phyloP scores from a whole-genome alignment of 352 stramenopile genomes.

The Nannochloropsis limnetica region DNA sequence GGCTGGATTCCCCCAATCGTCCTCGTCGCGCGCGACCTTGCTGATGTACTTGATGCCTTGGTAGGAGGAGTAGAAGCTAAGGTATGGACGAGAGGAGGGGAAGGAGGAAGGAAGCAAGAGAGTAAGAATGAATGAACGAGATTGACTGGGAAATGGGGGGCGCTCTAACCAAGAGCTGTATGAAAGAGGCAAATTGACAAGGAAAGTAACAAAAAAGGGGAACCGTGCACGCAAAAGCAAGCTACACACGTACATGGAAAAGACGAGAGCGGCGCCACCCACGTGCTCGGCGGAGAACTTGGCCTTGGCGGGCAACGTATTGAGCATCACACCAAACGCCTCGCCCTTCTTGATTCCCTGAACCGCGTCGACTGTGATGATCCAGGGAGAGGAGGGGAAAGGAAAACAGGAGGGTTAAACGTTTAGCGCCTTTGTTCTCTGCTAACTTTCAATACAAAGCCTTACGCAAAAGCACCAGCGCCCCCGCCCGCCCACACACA shows the following conservation, averaged over 20 bases:
- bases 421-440: too few species aligned
- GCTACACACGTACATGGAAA: slow-evolving; percentile 34
- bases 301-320: not conserved
- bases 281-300: slow-evolving; percentile 16
- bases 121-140: too few species aligned
- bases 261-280: not conserved
- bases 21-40: not conserved
- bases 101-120: not conserved
- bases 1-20: slow-evolving; percentile 7
- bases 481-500: not conserved
- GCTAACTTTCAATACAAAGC: too few species aligned
- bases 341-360: slow-evolving; percentile 19
- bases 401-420: not conserved
- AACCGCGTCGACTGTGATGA: not conserved
- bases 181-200: too few species aligned
- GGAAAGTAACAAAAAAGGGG: too few species aligned
- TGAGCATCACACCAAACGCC: slow-evolving; percentile 23
- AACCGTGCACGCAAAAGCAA: not conserved
- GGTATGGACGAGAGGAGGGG: not conserved
- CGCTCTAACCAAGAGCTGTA: too few species aligned
- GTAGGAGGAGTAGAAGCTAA: slow-evolving; percentile 18
- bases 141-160: too few species aligned
- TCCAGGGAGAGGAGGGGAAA: not conserved
- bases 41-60: slow-evolving; percentile 33
- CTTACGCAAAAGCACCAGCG: not conserved